phyloP scores from a whole-genome alignment of 345 rosid species.

The Lenwebbia sp. region DNA sequence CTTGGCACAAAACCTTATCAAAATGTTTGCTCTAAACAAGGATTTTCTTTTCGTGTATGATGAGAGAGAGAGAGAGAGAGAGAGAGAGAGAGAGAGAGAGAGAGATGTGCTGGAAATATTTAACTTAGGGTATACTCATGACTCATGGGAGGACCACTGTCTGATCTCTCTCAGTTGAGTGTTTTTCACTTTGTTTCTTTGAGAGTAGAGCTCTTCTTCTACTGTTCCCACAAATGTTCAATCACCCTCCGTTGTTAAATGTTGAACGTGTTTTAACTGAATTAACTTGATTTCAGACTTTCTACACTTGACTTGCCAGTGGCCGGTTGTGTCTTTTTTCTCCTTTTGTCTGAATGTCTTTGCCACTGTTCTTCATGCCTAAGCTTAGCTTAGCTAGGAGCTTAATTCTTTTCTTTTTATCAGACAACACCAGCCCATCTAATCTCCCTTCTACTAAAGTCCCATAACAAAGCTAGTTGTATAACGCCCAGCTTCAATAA shows the following conservation, averaged over 20 bases:
- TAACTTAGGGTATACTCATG: constrained; percentile 5
- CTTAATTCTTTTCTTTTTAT: not conserved
- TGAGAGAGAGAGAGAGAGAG: not conserved
- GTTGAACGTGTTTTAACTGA: not conserved
- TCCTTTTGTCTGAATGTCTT: not conserved
- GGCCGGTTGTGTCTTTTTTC: not conserved
- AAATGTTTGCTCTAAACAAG: not conserved
- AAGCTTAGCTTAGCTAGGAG: not conserved
- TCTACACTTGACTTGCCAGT: not conserved
- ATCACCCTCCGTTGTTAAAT: not conserved
- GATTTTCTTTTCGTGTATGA: not conserved
- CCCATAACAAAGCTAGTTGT: not conserved
- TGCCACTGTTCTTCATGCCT: not conserved
- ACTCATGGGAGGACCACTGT: constrained; percentile 20
- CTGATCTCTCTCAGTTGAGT: constrained; percentile 6
- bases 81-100: not conserved
- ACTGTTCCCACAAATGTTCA: constrained; percentile 1
- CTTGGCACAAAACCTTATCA: not conserved
- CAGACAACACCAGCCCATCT: not conserved
- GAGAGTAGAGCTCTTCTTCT: constrained; percentile 1
- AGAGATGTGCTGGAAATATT: not conserved
- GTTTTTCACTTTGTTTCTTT: not conserved
- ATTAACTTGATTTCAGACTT: not conserved
- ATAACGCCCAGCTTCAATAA: not conserved
- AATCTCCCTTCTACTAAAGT: not conserved